Base-by-base conservation (phyloP, 1,284 basidiomycete genomes). In the Spongispora temasekensis region DNA sequence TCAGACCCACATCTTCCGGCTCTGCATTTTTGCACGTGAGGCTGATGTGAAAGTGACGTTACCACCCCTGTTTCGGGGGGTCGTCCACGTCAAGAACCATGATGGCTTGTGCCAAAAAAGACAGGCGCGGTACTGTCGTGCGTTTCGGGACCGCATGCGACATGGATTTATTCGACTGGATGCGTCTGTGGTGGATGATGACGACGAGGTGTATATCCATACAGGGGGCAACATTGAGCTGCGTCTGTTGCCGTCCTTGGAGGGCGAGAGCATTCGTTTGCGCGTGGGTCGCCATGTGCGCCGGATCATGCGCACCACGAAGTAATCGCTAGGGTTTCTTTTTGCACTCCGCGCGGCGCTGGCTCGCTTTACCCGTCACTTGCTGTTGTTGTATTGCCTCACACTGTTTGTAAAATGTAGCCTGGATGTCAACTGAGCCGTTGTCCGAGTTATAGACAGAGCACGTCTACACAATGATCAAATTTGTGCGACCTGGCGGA, bases 131-230 rank as follows among this genome's bases (percentile, higher is more conserved):
- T 75, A 65, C 53, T 64, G 71, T 23, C 63, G 61, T 31, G 55
- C 66, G 5, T 73, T 75, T 53, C 70, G 64, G 28, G 56, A 72
- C 32, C 61, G 68, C 27, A 42, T 72, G 56, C 66, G 58, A 2
- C 32, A 59, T 30, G 71, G 68, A 7, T 52, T 65, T 1, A 75
- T 72, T 46, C 61, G 62, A 34, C 37, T 73, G 15, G 57, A 63
- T n/a, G 55, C 64, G 23, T 59, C 50, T 28, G 56, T 61, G 27
- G 53, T 56, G 31, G 71, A 75, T 25, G 53, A 68, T 27, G 70
- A 71, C 19, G 71, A 75, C 46, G 74, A 72, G 42, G 61, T 75
- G 2, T 61, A 59, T 13, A 71, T 73, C 55, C 70, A 75, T 15
- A 57, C 71, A 32, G 61, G 66, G 23, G 72, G 74, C 3, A 69